Percentiles rank a stretch among this genome's conserved stretches.
These are phyloP conservation scores for Avena eriantha DNA, from an alignment of 176 grass and related monocot genomes.

Conservation along the genomic window DNA sequence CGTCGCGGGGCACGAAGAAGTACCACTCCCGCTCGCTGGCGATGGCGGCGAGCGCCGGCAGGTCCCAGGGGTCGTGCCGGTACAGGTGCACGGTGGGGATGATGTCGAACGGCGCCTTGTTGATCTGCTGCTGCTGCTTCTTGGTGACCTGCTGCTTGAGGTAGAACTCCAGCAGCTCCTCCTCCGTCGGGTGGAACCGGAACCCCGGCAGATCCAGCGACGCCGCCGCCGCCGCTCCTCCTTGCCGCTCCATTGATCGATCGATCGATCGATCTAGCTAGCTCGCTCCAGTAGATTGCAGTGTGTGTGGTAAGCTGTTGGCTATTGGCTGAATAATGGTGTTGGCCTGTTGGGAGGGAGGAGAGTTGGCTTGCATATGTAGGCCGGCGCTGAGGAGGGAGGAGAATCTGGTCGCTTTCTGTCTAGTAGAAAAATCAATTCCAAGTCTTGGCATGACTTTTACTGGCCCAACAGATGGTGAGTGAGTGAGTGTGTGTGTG, in stretches of 20 bases:
- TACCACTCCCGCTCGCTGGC: constrained; percentile 94
- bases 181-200: constrained; percentile 97
- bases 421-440: background rate
- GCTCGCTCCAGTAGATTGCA: background rate
- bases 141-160: constrained; percentile 50
- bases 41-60: constrained; percentile 69
- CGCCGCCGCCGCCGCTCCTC: constrained; percentile 38
- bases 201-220: constrained; percentile 98
- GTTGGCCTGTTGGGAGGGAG: background rate
- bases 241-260: constrained; percentile 23
- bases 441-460: constrained; percentile 9
- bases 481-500: background rate
- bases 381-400: background rate
- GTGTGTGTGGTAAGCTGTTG: background rate
- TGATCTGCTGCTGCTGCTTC: constrained; percentile 74
- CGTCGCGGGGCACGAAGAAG: constrained; percentile 91
- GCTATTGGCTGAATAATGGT: background rate
- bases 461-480: background rate
- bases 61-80: constrained; percentile 82
- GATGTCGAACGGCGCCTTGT: constrained; percentile 66
- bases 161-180: constrained; percentile 98
- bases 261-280: background rate
- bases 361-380: constrained; percentile 16
- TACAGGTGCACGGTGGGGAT: constrained; percentile 86
- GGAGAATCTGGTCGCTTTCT: constrained; percentile 13